Conservation (phyloP, 139 green algal species). For the Yamagishiella unicocca region DNA sequence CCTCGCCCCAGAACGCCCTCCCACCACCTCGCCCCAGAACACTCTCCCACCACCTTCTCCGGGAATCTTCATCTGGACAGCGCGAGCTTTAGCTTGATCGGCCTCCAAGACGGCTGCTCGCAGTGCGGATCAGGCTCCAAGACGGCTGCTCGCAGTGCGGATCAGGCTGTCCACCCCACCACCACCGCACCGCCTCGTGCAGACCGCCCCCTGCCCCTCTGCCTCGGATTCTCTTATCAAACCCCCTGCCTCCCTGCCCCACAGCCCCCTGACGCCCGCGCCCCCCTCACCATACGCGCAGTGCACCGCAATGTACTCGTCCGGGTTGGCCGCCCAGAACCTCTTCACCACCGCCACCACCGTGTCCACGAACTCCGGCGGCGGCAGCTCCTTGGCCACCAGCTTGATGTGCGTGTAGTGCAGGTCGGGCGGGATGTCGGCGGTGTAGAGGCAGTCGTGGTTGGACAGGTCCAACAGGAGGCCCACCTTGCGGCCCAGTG, state of each 20-base stretch:
- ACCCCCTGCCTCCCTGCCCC: not conserved
- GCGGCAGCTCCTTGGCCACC: conserved; percentile 81
- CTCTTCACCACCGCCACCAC: conserved; percentile 62
- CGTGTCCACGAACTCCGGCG: conserved; percentile 64
- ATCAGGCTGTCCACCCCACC: too few relatives aligned
- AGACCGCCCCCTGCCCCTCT: too few relatives aligned
- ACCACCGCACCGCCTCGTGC: too few relatives aligned
- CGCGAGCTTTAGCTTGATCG: too few relatives aligned
- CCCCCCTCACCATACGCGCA: conserved; percentile 83
- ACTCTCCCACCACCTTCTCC: too few relatives aligned
- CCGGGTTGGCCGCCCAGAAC: conserved; percentile 71
- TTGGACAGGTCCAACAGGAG: conserved; percentile 89
- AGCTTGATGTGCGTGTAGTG: conserved; percentile 66
- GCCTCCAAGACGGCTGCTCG: too few relatives aligned
- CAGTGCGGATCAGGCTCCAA: too few relatives aligned
- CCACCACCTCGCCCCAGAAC: too few relatives aligned
- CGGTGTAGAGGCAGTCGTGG: conserved; percentile 86
- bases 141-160: too few relatives aligned
- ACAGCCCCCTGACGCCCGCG: not conserved
- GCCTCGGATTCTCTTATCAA: too few relatives aligned
- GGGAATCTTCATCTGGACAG: too few relatives aligned
- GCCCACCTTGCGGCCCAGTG: conserved; percentile 39
- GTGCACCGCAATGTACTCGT: conserved; percentile 86
- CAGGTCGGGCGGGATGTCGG: conserved; percentile 73
- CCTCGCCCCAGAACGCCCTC: not conserved